Percentiles rank a stretch among this genome's conserved stretches.
Evolutionary conservation across 2,329 filamentous ascomycete species (phyloP).

Genomic region (Aspergillus udagawae): DNA sequence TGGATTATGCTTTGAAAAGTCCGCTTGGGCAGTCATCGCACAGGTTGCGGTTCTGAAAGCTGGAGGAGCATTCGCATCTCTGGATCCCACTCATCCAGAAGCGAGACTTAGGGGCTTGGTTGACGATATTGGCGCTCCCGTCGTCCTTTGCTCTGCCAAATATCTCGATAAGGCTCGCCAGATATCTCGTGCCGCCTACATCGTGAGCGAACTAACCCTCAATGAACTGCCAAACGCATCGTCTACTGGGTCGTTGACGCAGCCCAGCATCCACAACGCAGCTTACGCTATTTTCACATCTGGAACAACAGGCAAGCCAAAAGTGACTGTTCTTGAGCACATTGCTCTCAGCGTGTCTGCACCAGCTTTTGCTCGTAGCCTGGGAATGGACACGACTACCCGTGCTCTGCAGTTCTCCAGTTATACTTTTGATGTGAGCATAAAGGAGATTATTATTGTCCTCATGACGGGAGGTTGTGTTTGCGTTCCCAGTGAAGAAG

Average conservation of each 20-base stretch:
- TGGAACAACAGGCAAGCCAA: slow-evolving; percentile 54
- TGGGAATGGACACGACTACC: slow-evolving; percentile 50
- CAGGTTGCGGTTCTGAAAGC: slow-evolving; percentile 41
- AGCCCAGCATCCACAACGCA: slow-evolving; percentile 23
- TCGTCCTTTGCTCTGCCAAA: slow-evolving; percentile 32
- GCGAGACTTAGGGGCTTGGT: slow-evolving; percentile 33
- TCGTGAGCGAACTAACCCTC: slow-evolving; percentile 26
- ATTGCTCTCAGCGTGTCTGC: slow-evolving; percentile 54
- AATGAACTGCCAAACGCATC: slow-evolving; percentile 22
- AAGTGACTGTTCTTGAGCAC: slow-evolving; percentile 62
- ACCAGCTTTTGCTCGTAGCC: slow-evolving; percentile 47
- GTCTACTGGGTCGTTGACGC: slow-evolving; percentile 10
- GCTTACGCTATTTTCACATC: slow-evolving; percentile 62
- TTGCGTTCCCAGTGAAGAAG: slow-evolving; percentile 53
- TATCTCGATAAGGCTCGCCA: slow-evolving; percentile 26
- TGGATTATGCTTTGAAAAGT: slow-evolving; percentile 42
- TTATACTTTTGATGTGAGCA: slow-evolving; percentile 53
- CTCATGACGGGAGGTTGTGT: slow-evolving; percentile 57
- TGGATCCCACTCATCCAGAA: slow-evolving; percentile 40
- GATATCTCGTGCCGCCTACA: slow-evolving; percentile 24
- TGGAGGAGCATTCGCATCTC: slow-evolving; percentile 40
- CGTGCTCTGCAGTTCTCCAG: slow-evolving; percentile 58
- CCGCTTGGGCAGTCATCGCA: slow-evolving; percentile 40
- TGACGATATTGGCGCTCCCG: slow-evolving; percentile 29
- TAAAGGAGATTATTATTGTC: slow-evolving; percentile 53